Base-by-base conservation (phyloP, 1,284 basidiomycete species). In the Microbotryum scabiosae region DNA sequence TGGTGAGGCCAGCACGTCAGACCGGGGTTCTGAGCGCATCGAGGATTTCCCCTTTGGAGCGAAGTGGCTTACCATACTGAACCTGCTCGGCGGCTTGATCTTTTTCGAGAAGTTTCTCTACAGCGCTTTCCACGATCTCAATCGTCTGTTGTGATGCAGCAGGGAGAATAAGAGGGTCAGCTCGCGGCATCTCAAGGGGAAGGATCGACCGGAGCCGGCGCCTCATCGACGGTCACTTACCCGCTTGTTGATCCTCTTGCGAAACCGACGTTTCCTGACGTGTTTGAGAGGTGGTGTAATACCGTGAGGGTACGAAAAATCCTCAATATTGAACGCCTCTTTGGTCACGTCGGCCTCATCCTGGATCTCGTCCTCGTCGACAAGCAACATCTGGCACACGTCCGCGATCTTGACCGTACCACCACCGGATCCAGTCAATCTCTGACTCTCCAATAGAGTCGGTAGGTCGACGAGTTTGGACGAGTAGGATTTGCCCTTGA, bases 361-460 rank as follows among this genome's bases (percentile, higher is more conserved):
- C 25, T 83, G 80, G 54, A 94, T 81, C 53, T 84, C 85, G 60
- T 87, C 80, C 58, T 85, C 87, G 21, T 93, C 85, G 10, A 93
- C 85, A 53, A 96, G 81, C 87, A 96, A 59, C 68, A 71, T 72
- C 64, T 69, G 66, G 75, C 89, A 93, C 76, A 99, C 97, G 73
- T 99, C 96, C 36, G 92, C 92, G 1, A 96, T 88, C 77, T 99
- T 99, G 81, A 98, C 97, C 82, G 97, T 87, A 72, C 93, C 88
- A 2, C 67, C 67, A 4, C 67, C 67, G 18, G 51, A 50, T 18
- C 67, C 67, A 4, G 64, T 66, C 59, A 68, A 26, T 80, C 97
- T 98, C 76, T 98, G 93, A 25, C 90, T 84, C 75, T 99, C 96
- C 64, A 96, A 82, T 59, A 99, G 85, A 74, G 88, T 88, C 1